Conservation (phyloP, 164 flowering plant genomes). For the Aristolochia contorta region DNA sequence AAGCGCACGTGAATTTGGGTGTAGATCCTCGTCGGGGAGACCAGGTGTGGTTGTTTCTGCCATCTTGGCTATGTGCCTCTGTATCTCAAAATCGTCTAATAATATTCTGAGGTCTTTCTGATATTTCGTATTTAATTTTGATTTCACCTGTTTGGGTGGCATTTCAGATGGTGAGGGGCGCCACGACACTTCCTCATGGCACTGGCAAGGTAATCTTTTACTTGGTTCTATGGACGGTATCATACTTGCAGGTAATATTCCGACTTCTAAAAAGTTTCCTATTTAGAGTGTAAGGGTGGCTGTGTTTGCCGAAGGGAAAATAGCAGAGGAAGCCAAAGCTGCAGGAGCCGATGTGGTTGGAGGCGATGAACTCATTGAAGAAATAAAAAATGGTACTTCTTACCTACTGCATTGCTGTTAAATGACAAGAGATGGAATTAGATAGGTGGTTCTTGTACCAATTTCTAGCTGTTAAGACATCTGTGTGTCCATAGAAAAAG, state of each 20-base stretch:
- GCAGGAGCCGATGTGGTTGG: slow-evolving; percentile 98
- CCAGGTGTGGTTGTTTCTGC: slow-evolving; percentile 33
- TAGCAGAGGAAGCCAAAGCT: slow-evolving; percentile 90
- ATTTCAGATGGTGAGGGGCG: slow-evolving; percentile 77
- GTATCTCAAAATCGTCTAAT: neutral
- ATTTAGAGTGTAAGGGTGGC: slow-evolving; percentile 66
- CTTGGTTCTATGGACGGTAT: neutral
- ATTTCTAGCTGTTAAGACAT: too few relatives aligned
- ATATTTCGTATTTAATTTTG: neutral
- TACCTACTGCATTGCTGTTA: too few relatives aligned
- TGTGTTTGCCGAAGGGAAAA: slow-evolving; percentile 85
- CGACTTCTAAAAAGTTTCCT: slow-evolving; percentile 1
- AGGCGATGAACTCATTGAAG: slow-evolving; percentile 75
- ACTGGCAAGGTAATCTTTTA: slow-evolving; percentile 60
- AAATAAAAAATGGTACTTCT: slow-evolving; percentile 53
- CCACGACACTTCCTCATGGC: slow-evolving; percentile 76
- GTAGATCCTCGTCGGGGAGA: slow-evolving; percentile 68
- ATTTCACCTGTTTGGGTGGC: slow-evolving; percentile 18
- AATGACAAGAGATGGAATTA: too few relatives aligned
- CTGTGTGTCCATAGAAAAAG: too few relatives aligned
- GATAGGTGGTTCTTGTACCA: too few relatives aligned
- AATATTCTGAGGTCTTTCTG: neutral
- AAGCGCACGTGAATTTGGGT: slow-evolving; percentile 84
- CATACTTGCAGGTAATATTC: neutral
- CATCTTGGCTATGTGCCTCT: neutral